Evolutionary conservation across 2,329 filamentous ascomycete species (phyloP), one percentile per base, ranked within the genome.

Genomic region (Curvularia eragrostidis): DNA sequence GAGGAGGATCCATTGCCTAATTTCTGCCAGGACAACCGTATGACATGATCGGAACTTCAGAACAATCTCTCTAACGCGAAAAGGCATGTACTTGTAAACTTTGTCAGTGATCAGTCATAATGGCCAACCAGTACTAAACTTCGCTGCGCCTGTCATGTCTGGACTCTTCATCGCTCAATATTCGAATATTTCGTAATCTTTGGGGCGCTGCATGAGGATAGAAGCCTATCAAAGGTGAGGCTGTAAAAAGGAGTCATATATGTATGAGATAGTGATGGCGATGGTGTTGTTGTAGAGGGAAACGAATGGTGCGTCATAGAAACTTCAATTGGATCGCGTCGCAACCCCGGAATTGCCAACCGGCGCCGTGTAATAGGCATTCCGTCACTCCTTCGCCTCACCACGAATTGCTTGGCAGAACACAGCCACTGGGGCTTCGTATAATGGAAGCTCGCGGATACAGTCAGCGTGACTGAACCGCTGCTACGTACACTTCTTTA

Each of bases 391-490:
- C 48, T 23, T 32, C 48, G 19, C n/a, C 39, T 52, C 47, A 39
- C 53, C 15, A 39, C 24, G 52, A 13, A 36, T 49, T 57, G 43
- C 54, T 57, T 57, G 54, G 54, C 54, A 19, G 5, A 21, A 41
- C 50, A 48, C 50, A 48, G 50, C 49, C 43, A 9, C 43, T 23
- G 28, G 39, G 8, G 21, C 21, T 12, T 15, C 28, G 19, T 18
- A 32, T 34, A 42, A 41, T 19, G 44, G 21, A 23, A 2, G 19
- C 5, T 19, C 19, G 10, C 15, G 18, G 21, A 19, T 2, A 38
- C 24, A 5, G 30, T 23, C 30, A 54, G 44, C 51, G 38, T 1
- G 43, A 54, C 46, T 54, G 41, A 53, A 18, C 1, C 23, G 5
- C 30, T 38, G n/a, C 32, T n/a, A 15, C 13, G 9, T 18, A 13